Evolutionary conservation across 768 basidiomycete species (phyloP), one percentile per base, ranked within the genome.

Genomic region (Pleurotus salmoneostramineus): DNA sequence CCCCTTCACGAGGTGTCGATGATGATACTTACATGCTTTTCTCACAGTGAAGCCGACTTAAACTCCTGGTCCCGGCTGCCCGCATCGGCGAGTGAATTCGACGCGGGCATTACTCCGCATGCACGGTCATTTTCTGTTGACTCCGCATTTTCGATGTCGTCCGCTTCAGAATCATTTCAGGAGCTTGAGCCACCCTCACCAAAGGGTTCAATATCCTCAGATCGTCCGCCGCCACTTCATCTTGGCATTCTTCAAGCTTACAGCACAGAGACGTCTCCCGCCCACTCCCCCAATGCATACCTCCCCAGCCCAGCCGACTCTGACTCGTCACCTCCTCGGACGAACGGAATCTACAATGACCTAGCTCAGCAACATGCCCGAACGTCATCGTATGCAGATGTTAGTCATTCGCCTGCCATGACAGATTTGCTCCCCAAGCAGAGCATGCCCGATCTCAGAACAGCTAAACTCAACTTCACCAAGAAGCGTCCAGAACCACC

Each of bases 361-460:
- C 46, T 56, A 40, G 49, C 64, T 45, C 68, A 60, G 57, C 67
- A 72, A 48, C 84, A 83, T 64, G 73, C 71, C 42, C 75, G 82
- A 33, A 77, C 80, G 66, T 76, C 84, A 60, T 84, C 84, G 10
- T 76, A 77, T 63, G 80, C 74, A 56, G 75, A 65, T 43, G 77
- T 69, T 61, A 66, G 66, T 54, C 73, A 64, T 60, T 71, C 62
- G 60, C 67, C 73, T 59, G 68, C 66, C 37, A 74, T 72, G 55
- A 65, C 68, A 48, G 74, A 71, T 10, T 50, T 56, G 33, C 67
- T 86, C 33, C 76, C 77, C 35, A 95, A 93, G 76, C 91, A 95
- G 72, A 94, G 92, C 58, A 77, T 96, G 57, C 94, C 95, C 5
- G 93, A 97, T 66, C 74, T 96, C 48, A 82, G 89, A 31, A 82